Evolutionary conservation across 2,329 filamentous ascomycete genomes (phyloP), one percentile per base, ranked within the genome.

Genomic region (Alternaria sp.): DNA sequence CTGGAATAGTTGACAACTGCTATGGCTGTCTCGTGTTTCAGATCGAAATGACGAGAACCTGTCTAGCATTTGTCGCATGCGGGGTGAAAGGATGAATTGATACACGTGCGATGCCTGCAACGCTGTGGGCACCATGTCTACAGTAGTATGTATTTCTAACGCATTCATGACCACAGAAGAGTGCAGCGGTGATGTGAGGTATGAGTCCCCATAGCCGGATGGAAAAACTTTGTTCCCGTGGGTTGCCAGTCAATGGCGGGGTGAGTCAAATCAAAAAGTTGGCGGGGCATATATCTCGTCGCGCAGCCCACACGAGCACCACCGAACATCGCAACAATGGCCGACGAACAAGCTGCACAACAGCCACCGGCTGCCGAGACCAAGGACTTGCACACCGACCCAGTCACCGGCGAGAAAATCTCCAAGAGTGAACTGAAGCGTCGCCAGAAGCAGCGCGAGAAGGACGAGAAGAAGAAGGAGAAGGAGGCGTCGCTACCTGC

Each of bases 391-490:
- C 87, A 94, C 81, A 88, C 96, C 54, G 96, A 99, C 81, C 93
- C 96, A 77, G 93, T 94, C 68, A 98, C 96, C 13, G 96, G 96
- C 75, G 96, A 99, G 84, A 90, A 82, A 76, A 85, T 90, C 58
- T 83, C 81, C 77, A 85, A 85, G 81, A 81, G 77, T 61, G 83
- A 85, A 69, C 70, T 98, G 81, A 99, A 99, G 93, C 95, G 93
- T 85, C 90, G 95, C 76, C 89, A 94, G 85, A 99, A 99, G 92
- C 87, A 90, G 79, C 90, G 95, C 71, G 91, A 91, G 71, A 92
- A 93, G 84, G 97, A 97, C 90, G 89, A 90, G 74, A 89, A 93
- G 84, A 95, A 93, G 86, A 91, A 89, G 73, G 89, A 93, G 83
- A 95, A 93, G 86, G 91, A 89, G 26, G 91, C 92, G 56, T 85